Percentiles rank a stretch among this genome's conserved stretches.
These are phyloP conservation scores for Rostrohypoxylon terebratum DNA, from an alignment of 495 filamentous ascomycete species.

Conservation along the genomic window DNA sequence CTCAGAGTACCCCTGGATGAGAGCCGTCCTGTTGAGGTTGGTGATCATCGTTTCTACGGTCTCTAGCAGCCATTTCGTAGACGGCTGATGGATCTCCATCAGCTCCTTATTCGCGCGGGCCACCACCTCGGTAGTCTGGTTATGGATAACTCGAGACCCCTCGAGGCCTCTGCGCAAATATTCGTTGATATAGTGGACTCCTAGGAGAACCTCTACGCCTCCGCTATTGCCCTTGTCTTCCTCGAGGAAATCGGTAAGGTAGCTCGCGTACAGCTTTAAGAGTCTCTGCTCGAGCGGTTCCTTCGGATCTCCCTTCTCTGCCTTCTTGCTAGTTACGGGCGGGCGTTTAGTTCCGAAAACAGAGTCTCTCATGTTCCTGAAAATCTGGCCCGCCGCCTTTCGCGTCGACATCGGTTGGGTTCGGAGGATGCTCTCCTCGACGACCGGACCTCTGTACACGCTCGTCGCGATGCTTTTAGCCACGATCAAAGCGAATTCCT, in stretches of 20 bases:
- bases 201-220: background rate
- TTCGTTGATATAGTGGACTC: background rate
- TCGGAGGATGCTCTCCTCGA: background rate
- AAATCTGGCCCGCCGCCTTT: no score
- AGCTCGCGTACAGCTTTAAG: background rate
- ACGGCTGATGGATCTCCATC: background rate
- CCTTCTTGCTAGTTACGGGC: background rate
- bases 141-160: background rate
- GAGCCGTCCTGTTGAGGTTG: background rate
- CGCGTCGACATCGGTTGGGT: no score
- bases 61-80: background rate
- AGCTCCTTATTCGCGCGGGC: background rate
- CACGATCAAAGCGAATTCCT: background rate
- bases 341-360: background rate
- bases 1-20: background rate
- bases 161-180: background rate
- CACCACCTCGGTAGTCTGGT: background rate
- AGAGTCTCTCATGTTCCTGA: background rate
- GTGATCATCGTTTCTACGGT: background rate
- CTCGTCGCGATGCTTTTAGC: background rate
- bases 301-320: background rate
- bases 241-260: background rate
- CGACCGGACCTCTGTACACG: no score
- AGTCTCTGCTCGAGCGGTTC: background rate
- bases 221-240: background rate